Base-by-base conservation (phyloP, 2,329 filamentous ascomycete genomes). In the Fusarium multiceps region DNA sequence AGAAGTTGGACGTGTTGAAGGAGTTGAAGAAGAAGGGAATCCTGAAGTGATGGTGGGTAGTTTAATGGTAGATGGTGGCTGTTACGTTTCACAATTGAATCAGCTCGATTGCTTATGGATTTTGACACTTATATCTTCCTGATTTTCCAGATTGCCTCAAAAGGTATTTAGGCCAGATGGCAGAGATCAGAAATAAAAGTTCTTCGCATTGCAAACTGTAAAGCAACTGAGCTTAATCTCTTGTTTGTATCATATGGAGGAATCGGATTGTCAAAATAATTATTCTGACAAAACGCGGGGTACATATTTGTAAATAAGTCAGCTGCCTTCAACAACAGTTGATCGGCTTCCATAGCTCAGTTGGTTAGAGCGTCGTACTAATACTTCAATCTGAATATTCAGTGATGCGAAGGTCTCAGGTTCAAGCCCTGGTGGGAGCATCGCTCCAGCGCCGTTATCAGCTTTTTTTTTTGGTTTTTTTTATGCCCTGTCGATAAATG, bases 291-390 rank as follows among this genome's bases (percentile, higher is more conserved):
- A n/a, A n/a, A n/a, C n/a, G n/a, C n/a, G n/a, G n/a, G 5, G 6
- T n/a, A 37, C 9, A 37, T 37, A 0, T 1, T 11, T 1, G 3
- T 0, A 37, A 11, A n/a, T 6, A n/a, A 3, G 1, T 37, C 8
- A 16, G 4, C 2, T 4, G 21, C 4, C 41, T 10, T 18, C 41
- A 43, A 43, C 21, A 43, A 43, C 21, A 43, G 41, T 21, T 43
- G 41, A 43, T 43, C 21, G 41, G 41, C 41, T 43, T 43, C 41
- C 41, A 21, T 43, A 43, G 41, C 41, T 43, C 41, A 43, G 41
- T 43, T 43, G 41, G 41, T 43, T 43, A 43, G 41, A 43, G 41
- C 41, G 41, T 43, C 41, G 41, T 43, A 43, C 41, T 43, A 43
- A 43, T 43, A 43, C 41, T 43, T 43, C 41, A 43, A 21, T 43